phyloP scores from a whole-genome alignment of 2,329 filamentous ascomycete genomes.

The Cladosporium cucumerinum region DNA sequence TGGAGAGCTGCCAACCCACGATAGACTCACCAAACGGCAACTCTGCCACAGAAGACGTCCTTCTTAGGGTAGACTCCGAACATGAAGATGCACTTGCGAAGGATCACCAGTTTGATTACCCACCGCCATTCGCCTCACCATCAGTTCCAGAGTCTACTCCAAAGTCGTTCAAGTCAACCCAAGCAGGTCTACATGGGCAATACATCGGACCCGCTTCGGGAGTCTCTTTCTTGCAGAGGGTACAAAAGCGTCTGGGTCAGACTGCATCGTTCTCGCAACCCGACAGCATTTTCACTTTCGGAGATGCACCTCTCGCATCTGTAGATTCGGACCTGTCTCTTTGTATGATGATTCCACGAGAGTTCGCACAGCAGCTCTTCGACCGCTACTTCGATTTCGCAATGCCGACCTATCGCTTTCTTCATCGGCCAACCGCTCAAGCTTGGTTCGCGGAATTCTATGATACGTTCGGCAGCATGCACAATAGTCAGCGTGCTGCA shows the following conservation, averaged over 20 bases:
- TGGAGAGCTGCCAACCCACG: neutral
- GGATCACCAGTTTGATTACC: neutral
- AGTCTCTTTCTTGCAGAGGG: constrained; percentile 45
- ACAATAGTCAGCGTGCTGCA: constrained; percentile 19
- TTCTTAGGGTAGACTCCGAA: neutral
- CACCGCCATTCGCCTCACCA: neutral
- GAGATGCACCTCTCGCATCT: neutral
- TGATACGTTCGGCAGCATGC: neutral
- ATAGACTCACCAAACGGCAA: neutral
- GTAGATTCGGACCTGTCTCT: constrained; percentile 33
- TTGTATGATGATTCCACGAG: constrained; percentile 40
- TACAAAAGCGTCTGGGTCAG: constrained; percentile 47
- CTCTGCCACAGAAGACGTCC: neutral
- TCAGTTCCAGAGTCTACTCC: neutral
- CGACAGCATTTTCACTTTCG: constrained; percentile 46
- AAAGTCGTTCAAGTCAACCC: neutral
- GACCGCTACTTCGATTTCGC: constrained; percentile 43
- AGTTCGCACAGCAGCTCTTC: constrained; percentile 33
- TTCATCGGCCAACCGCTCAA: constrained; percentile 43
- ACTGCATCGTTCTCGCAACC: constrained; percentile 30
- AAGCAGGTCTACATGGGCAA: constrained; percentile 23
- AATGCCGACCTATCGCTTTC: constrained; percentile 43
- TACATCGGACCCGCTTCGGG: constrained; percentile 30
- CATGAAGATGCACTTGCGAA: neutral
- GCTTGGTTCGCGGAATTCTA: constrained; percentile 36